Evolutionary conservation across 163 green algal genomes (phyloP).

Genomic region (Scenedesmus sp.): DNA sequence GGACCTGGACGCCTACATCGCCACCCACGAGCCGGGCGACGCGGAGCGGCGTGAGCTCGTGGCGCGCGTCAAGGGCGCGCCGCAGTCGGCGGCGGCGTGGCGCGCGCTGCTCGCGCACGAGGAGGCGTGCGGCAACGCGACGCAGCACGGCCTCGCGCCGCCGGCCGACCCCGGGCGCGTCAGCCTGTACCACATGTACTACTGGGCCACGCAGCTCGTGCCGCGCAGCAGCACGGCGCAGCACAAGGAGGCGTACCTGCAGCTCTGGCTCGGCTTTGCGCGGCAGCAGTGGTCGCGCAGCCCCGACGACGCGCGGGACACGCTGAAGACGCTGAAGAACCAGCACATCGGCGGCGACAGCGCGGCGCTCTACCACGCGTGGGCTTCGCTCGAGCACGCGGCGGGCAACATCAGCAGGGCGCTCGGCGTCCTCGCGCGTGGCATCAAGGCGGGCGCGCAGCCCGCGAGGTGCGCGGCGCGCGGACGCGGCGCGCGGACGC

Average conservation of each 20-base stretch:
- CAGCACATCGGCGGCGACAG: constrained; percentile 68
- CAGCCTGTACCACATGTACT: constrained; percentile 74
- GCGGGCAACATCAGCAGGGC: constrained; percentile 71
- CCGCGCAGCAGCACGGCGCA: constrained; percentile 62
- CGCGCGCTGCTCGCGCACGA: constrained; percentile 61
- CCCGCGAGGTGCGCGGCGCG: constrained; percentile 54
- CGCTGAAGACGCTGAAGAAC: constrained; percentile 88
- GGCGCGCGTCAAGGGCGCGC: constrained; percentile 37
- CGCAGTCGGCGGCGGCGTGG: constrained; percentile 59
- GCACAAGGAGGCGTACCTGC: constrained; percentile 69
- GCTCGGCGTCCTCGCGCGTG: constrained; percentile 72
- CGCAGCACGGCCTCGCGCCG: constrained; percentile 1
- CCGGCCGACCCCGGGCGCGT: constrained; percentile 20
- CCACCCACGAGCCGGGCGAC: background rate
- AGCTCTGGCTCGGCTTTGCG: constrained; percentile 84
- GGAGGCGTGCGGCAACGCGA: constrained; percentile 47
- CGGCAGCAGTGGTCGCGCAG: constrained; percentile 79
- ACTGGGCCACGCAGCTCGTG: constrained; percentile 75
- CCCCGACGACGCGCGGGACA: constrained; percentile 84
- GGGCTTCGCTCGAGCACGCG: constrained; percentile 77
- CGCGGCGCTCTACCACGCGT: constrained; percentile 79
- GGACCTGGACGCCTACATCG: constrained; percentile 51
- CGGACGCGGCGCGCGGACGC: constrained; percentile 55
- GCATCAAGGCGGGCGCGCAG: constrained; percentile 67
- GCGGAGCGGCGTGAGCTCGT: constrained; percentile 31